Evolutionary conservation across 2,329 filamentous ascomycete genomes (phyloP).

Genomic region (Coniochaeta pulveracea): DNA sequence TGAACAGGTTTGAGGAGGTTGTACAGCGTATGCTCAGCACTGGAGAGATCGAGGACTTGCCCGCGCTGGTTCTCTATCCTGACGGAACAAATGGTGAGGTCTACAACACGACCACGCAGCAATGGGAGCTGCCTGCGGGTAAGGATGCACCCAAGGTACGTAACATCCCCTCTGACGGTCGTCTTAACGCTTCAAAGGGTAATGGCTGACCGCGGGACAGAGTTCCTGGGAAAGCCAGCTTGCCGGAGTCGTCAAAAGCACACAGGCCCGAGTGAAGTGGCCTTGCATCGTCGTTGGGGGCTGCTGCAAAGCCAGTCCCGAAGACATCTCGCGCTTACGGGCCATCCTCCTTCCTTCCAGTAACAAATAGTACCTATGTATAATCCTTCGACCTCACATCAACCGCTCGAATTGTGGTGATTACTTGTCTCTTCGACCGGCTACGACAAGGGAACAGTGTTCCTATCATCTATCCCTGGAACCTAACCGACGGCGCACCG

Average conservation of each 20-base stretch:
- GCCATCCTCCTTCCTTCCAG: too few species aligned
- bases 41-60: conserved; percentile 26
- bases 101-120: conserved; percentile 52
- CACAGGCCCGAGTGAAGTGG: conserved; percentile 27
- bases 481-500: too few species aligned
- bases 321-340: conserved; percentile 11
- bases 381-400: too few species aligned
- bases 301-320: conserved; percentile 36
- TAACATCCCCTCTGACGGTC: background rate
- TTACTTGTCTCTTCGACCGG: too few species aligned
- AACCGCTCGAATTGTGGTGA: too few species aligned
- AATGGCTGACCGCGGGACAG: conserved; percentile 8
- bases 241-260: conserved; percentile 24
- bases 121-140: conserved; percentile 38
- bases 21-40: conserved; percentile 24
- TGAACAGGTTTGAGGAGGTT: conserved; percentile 41
- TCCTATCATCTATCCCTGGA: too few species aligned
- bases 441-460: too few species aligned
- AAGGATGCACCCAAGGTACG: conserved; percentile 15
- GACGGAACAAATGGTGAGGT: conserved; percentile 59
- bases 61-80: conserved; percentile 52
- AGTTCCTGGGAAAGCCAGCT: conserved; percentile 35
- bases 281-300: conserved; percentile 36
- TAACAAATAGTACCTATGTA: too few species aligned
- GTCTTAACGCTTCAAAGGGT: background rate